Evolutionary conservation across 192 early-diverging fungal species (phyloP).

Genomic region (Entomortierella lignicola): DNA sequence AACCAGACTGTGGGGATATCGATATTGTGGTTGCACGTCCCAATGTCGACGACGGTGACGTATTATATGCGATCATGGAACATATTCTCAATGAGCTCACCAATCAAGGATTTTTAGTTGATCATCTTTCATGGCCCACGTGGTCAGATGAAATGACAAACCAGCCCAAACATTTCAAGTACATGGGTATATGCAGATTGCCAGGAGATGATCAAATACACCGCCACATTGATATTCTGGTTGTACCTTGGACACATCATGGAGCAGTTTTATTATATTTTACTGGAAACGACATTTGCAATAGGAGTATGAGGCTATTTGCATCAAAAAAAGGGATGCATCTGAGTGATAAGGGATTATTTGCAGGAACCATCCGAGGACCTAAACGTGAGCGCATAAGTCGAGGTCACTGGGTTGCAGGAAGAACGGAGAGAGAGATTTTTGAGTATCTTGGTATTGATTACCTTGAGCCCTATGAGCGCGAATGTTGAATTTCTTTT

Average conservation of each 20-base stretch:
- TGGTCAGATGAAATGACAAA: constrained; percentile 23
- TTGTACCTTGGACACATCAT: constrained; percentile 41
- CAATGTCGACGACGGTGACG: constrained; percentile 35
- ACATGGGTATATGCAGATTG: constrained; percentile 51
- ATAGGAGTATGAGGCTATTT: constrained; percentile 53
- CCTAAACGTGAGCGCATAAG: constrained; percentile 24
- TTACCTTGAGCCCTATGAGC: constrained; percentile 50
- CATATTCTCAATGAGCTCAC: constrained; percentile 25
- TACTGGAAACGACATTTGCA: constrained; percentile 58
- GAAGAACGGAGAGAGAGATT: constrained; percentile 44
- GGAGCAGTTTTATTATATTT: constrained; percentile 50
- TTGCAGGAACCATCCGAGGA: constrained; percentile 36
- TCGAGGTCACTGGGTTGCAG: constrained; percentile 50
- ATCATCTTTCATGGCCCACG: constrained; percentile 23
- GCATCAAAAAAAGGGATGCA: constrained; percentile 51
- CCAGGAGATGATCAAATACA: constrained; percentile 18
- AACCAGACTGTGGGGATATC: constrained; percentile 53
- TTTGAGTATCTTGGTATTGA: constrained; percentile 50
- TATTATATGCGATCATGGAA: constrained; percentile 38
- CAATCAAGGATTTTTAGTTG: constrained; percentile 35
- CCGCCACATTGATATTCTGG: constrained; percentile 51
- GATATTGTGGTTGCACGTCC: constrained; percentile 53
- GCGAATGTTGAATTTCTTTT: constrained; percentile 32
- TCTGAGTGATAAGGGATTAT: constrained; percentile 54
- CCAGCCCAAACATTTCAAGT: constrained; percentile 44